A percentile compares a stretch with the other conserved stretches of the same genome.
These are phyloP conservation scores for Thalassiosira hispida DNA, from an alignment of 352 stramenopile genomes.

Conservation along the genomic window DNA sequence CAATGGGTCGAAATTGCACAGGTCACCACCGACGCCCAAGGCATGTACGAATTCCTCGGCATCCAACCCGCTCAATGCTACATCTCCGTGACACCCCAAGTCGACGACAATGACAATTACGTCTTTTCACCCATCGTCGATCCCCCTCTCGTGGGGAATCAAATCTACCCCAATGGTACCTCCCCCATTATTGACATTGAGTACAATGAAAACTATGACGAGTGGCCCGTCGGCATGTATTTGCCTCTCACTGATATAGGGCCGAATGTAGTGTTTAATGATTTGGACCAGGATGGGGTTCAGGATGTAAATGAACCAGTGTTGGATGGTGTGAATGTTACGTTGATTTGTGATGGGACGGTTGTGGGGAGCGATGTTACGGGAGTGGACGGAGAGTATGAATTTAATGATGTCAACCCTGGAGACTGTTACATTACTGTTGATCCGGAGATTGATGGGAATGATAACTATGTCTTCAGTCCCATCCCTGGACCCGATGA, in stretches of 20 bases:
- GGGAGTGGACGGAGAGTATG: slow-evolving; percentile 17
- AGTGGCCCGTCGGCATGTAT: slow-evolving; percentile 32
- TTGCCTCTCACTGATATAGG: slow-evolving; percentile 17
- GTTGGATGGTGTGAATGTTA: slow-evolving; percentile 12
- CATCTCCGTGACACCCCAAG: slow-evolving; percentile 13
- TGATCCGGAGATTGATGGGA: slow-evolving; percentile 15
- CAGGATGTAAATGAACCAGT: slow-evolving; percentile 22
- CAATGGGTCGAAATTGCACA: neutral
- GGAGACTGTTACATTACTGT: neutral
- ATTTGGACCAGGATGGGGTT: slow-evolving; percentile 40
- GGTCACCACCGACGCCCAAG: slow-evolving; percentile 33
- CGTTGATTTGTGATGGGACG: slow-evolving; percentile 2
- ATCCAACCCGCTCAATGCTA: slow-evolving; percentile 35
- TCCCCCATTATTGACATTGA: neutral
- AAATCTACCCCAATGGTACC: slow-evolving; percentile 1
- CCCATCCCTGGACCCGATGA: too few species aligned
- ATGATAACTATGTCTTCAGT: slow-evolving; percentile 24
- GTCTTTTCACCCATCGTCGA: slow-evolving; percentile 34
- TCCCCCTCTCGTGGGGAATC: slow-evolving; percentile 5
- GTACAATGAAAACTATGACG: slow-evolving; percentile 19
- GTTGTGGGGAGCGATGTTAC: slow-evolving; percentile 7
- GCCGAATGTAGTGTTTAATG: slow-evolving; percentile 36
- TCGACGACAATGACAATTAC: slow-evolving; percentile 24
- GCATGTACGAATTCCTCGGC: slow-evolving; percentile 30
- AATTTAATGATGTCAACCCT: slow-evolving; percentile 26